Conservation (phyloP, 768 basidiomycete genomes). For the Boletus bicolor region DNA sequence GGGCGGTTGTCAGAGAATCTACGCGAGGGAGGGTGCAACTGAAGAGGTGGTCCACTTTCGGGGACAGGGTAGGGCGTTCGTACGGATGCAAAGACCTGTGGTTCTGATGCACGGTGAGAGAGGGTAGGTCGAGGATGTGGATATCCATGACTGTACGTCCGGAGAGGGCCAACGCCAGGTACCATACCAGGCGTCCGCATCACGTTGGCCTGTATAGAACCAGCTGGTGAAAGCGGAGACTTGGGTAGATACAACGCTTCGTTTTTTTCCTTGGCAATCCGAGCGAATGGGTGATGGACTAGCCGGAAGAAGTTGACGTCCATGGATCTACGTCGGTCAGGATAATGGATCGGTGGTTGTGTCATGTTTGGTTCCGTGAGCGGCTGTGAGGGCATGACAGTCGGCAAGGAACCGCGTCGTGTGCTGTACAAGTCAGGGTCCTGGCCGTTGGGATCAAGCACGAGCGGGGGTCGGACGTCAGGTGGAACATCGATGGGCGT, state of each 20-base stretch:
- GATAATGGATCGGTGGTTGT: constrained; percentile 34
- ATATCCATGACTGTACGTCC: constrained; percentile 46
- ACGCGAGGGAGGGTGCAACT: constrained; percentile 16
- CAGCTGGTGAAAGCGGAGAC: constrained; percentile 32
- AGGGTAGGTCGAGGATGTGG: constrained; percentile 35
- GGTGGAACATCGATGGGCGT: constrained; percentile 23
- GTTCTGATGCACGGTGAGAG: constrained; percentile 33
- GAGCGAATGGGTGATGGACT: constrained; percentile 43
- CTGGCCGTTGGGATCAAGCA: constrained; percentile 21
- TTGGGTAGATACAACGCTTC: constrained; percentile 33
- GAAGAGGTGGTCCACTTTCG: constrained; percentile 18
- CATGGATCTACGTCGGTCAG: constrained; percentile 37
- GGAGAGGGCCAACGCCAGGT: constrained; percentile 37
- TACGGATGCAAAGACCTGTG: constrained; percentile 35
- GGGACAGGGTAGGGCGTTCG: constrained; percentile 38
- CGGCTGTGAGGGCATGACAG: constrained; percentile 31
- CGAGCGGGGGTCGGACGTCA: constrained; percentile 22
- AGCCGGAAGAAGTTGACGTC: constrained; percentile 49
- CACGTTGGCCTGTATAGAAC: constrained; percentile 33
- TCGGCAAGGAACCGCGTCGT: constrained; percentile 58
- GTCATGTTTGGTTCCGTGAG: constrained; percentile 27
- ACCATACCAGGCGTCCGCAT: constrained; percentile 32
- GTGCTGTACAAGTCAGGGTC: constrained; percentile 34
- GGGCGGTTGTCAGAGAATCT: constrained; percentile 45
- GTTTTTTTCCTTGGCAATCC: constrained; percentile 33